A percentile compares a stretch with the other conserved stretches of the same genome.
These are phyloP conservation scores for Galerina marginata DNA, from an alignment of 768 basidiomycete genomes.

Conservation along the genomic window DNA sequence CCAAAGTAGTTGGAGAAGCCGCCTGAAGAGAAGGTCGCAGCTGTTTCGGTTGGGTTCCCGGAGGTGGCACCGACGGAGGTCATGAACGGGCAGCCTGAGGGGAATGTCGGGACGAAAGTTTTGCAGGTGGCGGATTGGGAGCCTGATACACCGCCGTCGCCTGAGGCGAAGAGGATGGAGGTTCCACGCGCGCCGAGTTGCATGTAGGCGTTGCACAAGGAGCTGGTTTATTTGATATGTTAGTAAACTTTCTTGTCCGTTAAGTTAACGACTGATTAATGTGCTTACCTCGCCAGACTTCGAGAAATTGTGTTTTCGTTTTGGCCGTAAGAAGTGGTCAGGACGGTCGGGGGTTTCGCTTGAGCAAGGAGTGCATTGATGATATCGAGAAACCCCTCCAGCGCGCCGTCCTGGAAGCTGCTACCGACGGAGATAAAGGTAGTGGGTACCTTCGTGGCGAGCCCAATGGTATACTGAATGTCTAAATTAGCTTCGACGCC, in stretches of 20 bases:
- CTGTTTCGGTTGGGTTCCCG: slow-evolving; percentile 42
- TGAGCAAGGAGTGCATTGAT: slow-evolving; percentile 33
- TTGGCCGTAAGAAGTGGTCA: slow-evolving; percentile 48
- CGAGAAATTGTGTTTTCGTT: slow-evolving; percentile 44
- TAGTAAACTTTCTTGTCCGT: neutral
- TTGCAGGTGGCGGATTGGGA: slow-evolving; percentile 30
- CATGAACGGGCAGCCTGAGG: slow-evolving; percentile 50
- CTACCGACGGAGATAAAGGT: slow-evolving; percentile 40
- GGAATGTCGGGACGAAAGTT: slow-evolving; percentile 27
- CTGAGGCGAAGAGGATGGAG: slow-evolving; percentile 60
- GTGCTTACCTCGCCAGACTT: slow-evolving; percentile 35
- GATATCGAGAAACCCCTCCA: slow-evolving; percentile 40
- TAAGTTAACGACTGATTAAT: no score
- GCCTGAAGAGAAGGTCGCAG: slow-evolving; percentile 51
- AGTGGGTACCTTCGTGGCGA: slow-evolving; percentile 38
- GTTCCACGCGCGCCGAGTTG: slow-evolving; percentile 66
- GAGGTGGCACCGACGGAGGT: slow-evolving; percentile 56
- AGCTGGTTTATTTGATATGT: neutral
- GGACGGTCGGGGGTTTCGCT: slow-evolving; percentile 40
- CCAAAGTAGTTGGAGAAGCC: slow-evolving; percentile 52
- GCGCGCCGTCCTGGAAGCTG: slow-evolving; percentile 30
- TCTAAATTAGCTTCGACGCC: slow-evolving; percentile 43
- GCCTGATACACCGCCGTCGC: slow-evolving; percentile 58
- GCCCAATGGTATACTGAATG: slow-evolving; percentile 42
- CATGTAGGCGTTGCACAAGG: slow-evolving; percentile 49